phyloP scores from a whole-genome alignment of 192 early-diverging fungal genomes.

The Linnemannia exigua region DNA sequence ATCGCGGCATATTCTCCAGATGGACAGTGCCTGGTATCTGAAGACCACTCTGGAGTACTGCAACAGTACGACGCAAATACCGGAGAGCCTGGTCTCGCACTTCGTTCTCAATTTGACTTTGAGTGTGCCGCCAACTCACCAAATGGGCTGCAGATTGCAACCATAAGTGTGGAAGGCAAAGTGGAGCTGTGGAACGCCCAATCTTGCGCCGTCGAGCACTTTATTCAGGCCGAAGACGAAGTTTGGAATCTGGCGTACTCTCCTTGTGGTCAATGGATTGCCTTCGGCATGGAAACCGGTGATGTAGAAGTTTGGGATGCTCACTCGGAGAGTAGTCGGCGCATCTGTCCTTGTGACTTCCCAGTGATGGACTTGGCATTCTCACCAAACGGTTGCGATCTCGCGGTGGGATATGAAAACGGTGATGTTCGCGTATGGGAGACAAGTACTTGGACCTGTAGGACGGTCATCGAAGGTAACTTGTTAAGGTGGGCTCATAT shows the following conservation, averaged over 20 bases:
- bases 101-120: background rate
- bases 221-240: background rate
- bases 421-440: no score
- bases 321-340: background rate
- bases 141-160: background rate
- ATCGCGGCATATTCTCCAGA: no score
- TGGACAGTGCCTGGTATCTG: background rate
- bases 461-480: no score
- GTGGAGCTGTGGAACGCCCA: conserved; percentile 1
- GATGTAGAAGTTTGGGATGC: background rate
- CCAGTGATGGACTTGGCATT: background rate
- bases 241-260: background rate
- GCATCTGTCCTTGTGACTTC: background rate
- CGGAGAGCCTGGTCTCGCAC: background rate
- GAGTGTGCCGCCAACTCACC: background rate
- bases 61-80: background rate
- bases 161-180: background rate
- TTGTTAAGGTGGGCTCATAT: no score
- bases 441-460: no score
- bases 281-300: background rate
- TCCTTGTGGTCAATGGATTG: background rate
- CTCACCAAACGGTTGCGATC: background rate
- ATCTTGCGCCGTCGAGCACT: background rate
- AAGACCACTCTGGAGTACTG: background rate
- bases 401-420: no score